Percentiles rank a stretch among this genome's conserved stretches.
phyloP scores from a whole-genome alignment of 306 rosid genomes.

The Cajanus cajan region DNA sequence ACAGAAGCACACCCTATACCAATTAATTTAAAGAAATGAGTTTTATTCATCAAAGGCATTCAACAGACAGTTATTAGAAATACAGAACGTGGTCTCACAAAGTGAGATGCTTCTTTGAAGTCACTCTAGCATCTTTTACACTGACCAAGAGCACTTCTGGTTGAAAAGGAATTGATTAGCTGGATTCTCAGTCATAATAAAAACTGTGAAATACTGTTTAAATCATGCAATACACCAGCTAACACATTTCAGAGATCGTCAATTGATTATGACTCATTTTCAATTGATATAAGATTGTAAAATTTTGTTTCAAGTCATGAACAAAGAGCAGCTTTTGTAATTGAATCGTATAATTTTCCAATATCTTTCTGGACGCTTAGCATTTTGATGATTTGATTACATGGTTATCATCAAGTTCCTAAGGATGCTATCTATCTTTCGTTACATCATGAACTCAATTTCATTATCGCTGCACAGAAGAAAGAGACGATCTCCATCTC shows the following conservation, averaged over 20 bases:
- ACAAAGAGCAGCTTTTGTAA: conserved; percentile 42
- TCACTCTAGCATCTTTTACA: conserved; percentile 26
- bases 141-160: conserved; percentile 33
- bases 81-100: conserved; percentile 23
- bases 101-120: conserved; percentile 41
- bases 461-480: conserved; percentile 35
- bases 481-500: conserved; percentile 78
- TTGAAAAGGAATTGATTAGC: conserved; percentile 37
- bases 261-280: conserved; percentile 33
- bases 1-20: conserved; percentile 98
- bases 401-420: conserved; percentile 24
- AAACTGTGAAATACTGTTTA: conserved; percentile 36
- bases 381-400: conserved; percentile 27
- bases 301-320: conserved; percentile 38
- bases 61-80: conserved; percentile 28
- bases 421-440: conserved; percentile 34
- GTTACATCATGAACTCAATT: conserved; percentile 27
- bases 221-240: conserved; percentile 29
- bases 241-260: conserved; percentile 21
- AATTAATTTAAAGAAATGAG: conserved; percentile 45
- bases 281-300: conserved; percentile 37
- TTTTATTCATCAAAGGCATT: conserved; percentile 21
- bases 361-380: conserved; percentile 30
- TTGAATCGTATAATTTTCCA: conserved; percentile 33
- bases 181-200: conserved; percentile 24